A percentile compares a stretch with the other conserved stretches of the same genome.
Conservation (phyloP, 306 rosid genomes). For the Quercus cerris region DNA sequence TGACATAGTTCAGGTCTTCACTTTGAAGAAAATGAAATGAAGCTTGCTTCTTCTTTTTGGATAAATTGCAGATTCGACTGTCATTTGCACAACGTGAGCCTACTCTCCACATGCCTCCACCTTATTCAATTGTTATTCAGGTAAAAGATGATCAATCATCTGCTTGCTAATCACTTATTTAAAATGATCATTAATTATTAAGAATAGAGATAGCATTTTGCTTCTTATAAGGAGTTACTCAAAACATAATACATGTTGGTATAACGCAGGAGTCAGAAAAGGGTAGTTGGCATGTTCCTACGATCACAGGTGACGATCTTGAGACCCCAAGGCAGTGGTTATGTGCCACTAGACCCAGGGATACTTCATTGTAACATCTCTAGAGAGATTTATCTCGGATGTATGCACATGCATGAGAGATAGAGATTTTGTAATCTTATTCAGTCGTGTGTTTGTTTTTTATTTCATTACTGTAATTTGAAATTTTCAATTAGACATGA, state of each 20-base stretch:
- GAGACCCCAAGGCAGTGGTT: slow-evolving; percentile 80
- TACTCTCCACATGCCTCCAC: slow-evolving; percentile 68
- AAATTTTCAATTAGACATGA: too few relatives aligned
- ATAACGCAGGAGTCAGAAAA: slow-evolving; percentile 68
- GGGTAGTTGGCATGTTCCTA: slow-evolving; percentile 87
- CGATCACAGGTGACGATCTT: slow-evolving; percentile 60
- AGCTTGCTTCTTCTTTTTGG: background rate
- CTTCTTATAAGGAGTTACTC: background rate
- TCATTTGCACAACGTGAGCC: slow-evolving; percentile 40
- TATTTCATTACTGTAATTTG: too few relatives aligned
- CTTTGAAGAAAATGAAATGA: too few relatives aligned
- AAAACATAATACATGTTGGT: slow-evolving; percentile 1
- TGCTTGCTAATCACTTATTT: background rate
- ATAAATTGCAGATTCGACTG: slow-evolving; percentile 61
- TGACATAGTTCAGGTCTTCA: too few relatives aligned
- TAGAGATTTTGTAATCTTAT: too few relatives aligned
- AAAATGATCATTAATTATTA: background rate
- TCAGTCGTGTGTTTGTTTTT: too few relatives aligned
- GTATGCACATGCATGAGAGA: background rate
- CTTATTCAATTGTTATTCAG: slow-evolving; percentile 86
- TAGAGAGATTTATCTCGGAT: background rate
- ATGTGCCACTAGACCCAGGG: slow-evolving; percentile 61
- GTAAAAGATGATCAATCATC: slow-evolving; percentile 25
- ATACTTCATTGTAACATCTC: background rate
- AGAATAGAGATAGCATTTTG: background rate